Evolutionary conservation across 768 basidiomycete species (phyloP), one percentile per base, ranked within the genome.

Genomic region (Xerocomellus dryophilus): DNA sequence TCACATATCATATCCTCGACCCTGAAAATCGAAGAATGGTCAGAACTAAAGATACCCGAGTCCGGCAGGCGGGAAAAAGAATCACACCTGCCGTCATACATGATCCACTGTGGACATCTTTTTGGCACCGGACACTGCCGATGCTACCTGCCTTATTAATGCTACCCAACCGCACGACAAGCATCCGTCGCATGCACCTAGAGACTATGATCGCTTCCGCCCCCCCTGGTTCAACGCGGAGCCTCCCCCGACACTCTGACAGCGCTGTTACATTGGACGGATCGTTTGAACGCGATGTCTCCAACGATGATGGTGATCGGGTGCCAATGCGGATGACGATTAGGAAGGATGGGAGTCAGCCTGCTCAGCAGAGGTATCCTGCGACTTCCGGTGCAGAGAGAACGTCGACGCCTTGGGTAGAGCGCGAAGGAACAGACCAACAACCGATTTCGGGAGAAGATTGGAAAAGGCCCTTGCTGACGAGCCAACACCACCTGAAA

Each of bases 221-320:
- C 93, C 93, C 66, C 1, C 93, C 93, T 0, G 91, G 87, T 73
- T 99, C 96, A 52, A 90, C 81, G 62, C 95, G 88, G 38, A 98
- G 77, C 29, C 91, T 78, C 1, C 95, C 96, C n/a, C 86, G 78
- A 45, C 85, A 88, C 67, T 97, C 93, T 2, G 61, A 61, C 2
- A 76, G 76, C 36, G 43, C 0, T 31, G 50, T 39, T 18, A 32
- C 40, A 14, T 49, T 43, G 58, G 50, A 41, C 3, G 32, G 3
- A 45, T 49, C 43, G 18, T 34, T 39, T 29, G 47, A 48, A 29
- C 15, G 43, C 12, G 3, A 20, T 8, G 47, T 14, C 8, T 9
- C 51, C 10, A 50, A 42, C 2, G 44, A 54, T 14, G 18, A 8
- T 25, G 45, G 18, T 14, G 51, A 57, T 25, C 35, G 55, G 6